Conservation (phyloP, 106 monocot genomes). For the Posidonia australis region DNA sequence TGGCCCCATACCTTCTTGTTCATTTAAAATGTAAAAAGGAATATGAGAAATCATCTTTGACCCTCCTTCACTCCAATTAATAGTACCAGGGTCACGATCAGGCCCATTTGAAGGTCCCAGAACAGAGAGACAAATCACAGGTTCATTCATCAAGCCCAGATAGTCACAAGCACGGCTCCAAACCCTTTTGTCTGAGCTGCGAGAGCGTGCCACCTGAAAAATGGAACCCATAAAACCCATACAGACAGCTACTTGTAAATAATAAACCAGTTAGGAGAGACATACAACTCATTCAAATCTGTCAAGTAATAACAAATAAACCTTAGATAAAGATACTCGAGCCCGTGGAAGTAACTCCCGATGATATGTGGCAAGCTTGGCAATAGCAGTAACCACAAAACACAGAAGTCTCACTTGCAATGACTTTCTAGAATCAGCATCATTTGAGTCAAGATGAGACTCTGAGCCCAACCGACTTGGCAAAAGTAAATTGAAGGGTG, state of each 20-base stretch:
- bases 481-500: slow-evolving; percentile 3
- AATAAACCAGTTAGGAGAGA: neutral
- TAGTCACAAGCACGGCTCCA: slow-evolving; percentile 81
- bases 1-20: slow-evolving; percentile 59
- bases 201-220: slow-evolving; percentile 69
- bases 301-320: slow-evolving; percentile 6
- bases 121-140: slow-evolving; percentile 68
- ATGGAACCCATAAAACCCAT: too few relatives aligned
- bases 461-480: slow-evolving; percentile 69
- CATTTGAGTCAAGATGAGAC: slow-evolving; percentile 32
- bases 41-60: slow-evolving; percentile 75
- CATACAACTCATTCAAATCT: neutral
- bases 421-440: slow-evolving; percentile 35
- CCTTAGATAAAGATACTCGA: slow-evolving; percentile 83
- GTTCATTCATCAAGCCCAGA: slow-evolving; percentile 82
- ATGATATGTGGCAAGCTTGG: slow-evolving; percentile 86
- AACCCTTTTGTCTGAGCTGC: slow-evolving; percentile 53
- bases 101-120: slow-evolving; percentile 44
- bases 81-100: slow-evolving; percentile 45
- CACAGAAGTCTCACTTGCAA: slow-evolving; percentile 67
- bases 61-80: slow-evolving; percentile 71
- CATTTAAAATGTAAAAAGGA: slow-evolving; percentile 74
- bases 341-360: slow-evolving; percentile 84
- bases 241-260: neutral
- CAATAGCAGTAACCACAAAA: slow-evolving; percentile 88